Evolutionary conservation across 768 basidiomycete genomes (phyloP).

Genomic region (Tricholomella constricta): DNA sequence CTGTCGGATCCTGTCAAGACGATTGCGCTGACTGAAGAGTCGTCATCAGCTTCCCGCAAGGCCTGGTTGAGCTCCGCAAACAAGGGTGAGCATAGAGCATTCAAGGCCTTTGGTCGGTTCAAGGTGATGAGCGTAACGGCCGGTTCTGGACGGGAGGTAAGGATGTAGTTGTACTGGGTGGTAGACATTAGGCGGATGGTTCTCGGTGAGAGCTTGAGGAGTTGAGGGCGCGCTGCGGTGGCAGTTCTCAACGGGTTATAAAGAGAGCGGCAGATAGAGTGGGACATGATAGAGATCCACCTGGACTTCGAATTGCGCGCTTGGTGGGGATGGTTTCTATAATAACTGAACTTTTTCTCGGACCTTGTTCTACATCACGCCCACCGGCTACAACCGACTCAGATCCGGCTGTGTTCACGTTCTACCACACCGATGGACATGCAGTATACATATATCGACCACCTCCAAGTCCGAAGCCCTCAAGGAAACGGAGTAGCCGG

Average conservation of each 20-base stretch:
- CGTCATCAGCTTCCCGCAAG: constrained; percentile 66
- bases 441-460: too few relatives aligned
- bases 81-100: constrained; percentile 81
- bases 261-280: constrained; percentile 21
- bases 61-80: constrained; percentile 84
- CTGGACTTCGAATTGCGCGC: not conserved
- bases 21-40: constrained; percentile 75
- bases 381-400: constrained; percentile 13
- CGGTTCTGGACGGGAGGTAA: constrained; percentile 67
- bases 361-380: not conserved
- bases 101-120: constrained; percentile 88
- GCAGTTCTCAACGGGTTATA: constrained; percentile 17
- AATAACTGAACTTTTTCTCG: too few relatives aligned
- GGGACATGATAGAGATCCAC: constrained; percentile 23
- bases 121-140: constrained; percentile 80
- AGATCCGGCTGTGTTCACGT: too few relatives aligned
- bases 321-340: too few relatives aligned
- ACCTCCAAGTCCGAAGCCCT: constrained; percentile 12
- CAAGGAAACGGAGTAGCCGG: constrained; percentile 34
- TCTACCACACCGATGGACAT: too few relatives aligned
- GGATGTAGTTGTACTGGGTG: constrained; percentile 60
- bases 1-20: constrained; percentile 91
- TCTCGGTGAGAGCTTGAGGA: constrained; percentile 9
- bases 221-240: constrained; percentile 8
- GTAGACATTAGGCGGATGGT: constrained; percentile 51